Percentiles rank a stretch among this genome's conserved stretches.
Evolutionary conservation across 2,329 filamentous ascomycete genomes (phyloP).

Genomic region (Coleophoma crateriformis): DNA sequence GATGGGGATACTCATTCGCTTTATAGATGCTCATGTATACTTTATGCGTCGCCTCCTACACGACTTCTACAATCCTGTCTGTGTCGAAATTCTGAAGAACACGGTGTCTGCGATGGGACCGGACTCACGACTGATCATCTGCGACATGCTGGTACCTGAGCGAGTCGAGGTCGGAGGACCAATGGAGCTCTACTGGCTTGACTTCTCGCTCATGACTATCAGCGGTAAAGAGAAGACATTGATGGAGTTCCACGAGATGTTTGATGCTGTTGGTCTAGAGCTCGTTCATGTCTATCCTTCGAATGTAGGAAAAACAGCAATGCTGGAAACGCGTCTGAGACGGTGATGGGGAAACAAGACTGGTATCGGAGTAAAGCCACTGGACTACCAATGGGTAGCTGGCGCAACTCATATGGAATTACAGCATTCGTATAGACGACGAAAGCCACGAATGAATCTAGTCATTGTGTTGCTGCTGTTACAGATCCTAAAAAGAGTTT

Average conservation of each 20-base stretch:
- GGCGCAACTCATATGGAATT: no score
- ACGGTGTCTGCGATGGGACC: conserved; percentile 21
- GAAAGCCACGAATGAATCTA: no score
- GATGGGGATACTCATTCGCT: neutral
- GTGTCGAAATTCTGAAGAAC: conserved; percentile 21
- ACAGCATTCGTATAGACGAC: no score
- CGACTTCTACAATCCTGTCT: conserved; percentile 26
- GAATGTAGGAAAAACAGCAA: conserved; percentile 24
- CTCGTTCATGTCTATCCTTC: conserved; percentile 27
- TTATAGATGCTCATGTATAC: conserved; percentile 18
- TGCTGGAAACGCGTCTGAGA: conserved; percentile 25
- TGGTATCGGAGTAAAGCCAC: no score
- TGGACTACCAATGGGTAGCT: no score
- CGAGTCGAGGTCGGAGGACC: conserved; percentile 21
- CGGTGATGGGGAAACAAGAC: neutral
- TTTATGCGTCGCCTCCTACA: conserved; percentile 26
- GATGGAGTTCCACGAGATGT: conserved; percentile 24
- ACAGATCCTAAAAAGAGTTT: no score
- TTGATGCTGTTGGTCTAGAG: conserved; percentile 25
- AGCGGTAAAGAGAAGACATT: conserved; percentile 28
- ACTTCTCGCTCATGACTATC: conserved; percentile 25
- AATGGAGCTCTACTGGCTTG: conserved; percentile 28
- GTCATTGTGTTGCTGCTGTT: no score
- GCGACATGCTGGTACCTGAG: conserved; percentile 29
- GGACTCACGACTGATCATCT: conserved; percentile 27